Evolutionary conservation across 495 filamentous ascomycete species (phyloP).

Genomic region (Hypoxylon fragiforme): DNA sequence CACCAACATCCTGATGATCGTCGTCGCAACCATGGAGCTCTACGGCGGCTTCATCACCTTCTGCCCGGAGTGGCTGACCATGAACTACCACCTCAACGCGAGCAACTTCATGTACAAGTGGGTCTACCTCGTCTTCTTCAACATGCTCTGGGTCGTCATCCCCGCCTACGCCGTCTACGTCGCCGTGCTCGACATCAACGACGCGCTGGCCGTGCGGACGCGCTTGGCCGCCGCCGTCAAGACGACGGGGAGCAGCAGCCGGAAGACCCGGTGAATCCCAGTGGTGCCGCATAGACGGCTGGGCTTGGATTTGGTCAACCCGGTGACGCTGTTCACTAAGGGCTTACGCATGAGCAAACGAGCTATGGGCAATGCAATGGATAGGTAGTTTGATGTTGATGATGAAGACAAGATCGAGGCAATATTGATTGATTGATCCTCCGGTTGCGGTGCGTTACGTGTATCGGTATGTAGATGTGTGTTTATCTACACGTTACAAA

Average conservation of each 20-base stretch:
- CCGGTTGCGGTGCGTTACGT: too few species aligned
- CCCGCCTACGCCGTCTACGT: slow-evolving; percentile 77
- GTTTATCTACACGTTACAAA: too few species aligned
- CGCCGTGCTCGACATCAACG: slow-evolving; percentile 60
- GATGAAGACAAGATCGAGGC: too few species aligned
- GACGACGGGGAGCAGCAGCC: slow-evolving; percentile 23
- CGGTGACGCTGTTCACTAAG: too few species aligned
- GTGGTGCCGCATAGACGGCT: too few species aligned
- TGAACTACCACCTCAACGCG: slow-evolving; percentile 73
- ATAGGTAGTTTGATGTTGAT: too few species aligned
- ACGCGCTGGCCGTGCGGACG: slow-evolving; percentile 53
- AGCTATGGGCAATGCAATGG: too few species aligned
- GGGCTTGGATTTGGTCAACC: too few species aligned
- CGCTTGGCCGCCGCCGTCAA: slow-evolving; percentile 36
- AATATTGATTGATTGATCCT: too few species aligned
- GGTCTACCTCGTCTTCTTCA: slow-evolving; percentile 92
- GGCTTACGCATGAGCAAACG: too few species aligned
- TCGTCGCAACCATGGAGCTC: slow-evolving; percentile 88
- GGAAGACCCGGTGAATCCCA: too few species aligned
- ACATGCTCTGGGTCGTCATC: slow-evolving; percentile 83
- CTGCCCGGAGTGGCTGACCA: slow-evolving; percentile 87
- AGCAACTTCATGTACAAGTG: slow-evolving; percentile 84
- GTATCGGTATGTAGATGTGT: too few species aligned
- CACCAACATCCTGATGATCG: slow-evolving; percentile 68
- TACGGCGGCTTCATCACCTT: slow-evolving; percentile 98